Evolutionary conservation across 2,329 filamentous ascomycete genomes (phyloP), one percentile per base, ranked within the genome.

Genomic region (Orbilia blumenaviensis): DNA sequence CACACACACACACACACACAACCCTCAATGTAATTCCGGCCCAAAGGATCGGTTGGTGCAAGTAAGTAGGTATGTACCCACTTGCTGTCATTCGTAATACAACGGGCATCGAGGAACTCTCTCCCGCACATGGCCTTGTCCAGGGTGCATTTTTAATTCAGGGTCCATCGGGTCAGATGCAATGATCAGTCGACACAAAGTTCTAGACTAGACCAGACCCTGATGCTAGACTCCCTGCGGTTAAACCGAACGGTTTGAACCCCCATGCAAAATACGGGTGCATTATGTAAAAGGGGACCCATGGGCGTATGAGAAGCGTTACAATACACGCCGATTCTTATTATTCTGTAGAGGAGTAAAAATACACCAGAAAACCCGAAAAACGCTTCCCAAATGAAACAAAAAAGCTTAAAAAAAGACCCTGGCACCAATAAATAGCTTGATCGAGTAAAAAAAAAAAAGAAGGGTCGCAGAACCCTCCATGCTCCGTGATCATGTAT

Each of bases 1-100:
- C n/a, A n/a, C n/a, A n/a, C n/a, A n/a, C n/a, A n/a, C n/a, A n/a
- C n/a, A n/a, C n/a, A 32, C 32, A 14, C 38, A 32, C 52, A 18
- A 56, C 44, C 18, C 7, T 52, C 25, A 14, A 34, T 54, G 32
- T 38, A 25, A 56, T 56, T 56, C 41, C 54, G 66, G 64, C 52
- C 66, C 14, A 68, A 68, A 27, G 64, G 52, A 68, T 56, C 52
- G 18, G 32, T 36, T n/a, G n/a, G n/a, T n/a, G n/a, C n/a, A n/a
- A n/a, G n/a, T n/a, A n/a, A n/a, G n/a, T n/a, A n/a, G n/a, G 32
- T 36, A 42, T 1, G 36, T 66, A 23, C 23, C 46, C 46, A 48
- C 23, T 36, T 12, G 32, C 52, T 38, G 61, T 64, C 42, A 36
- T 64, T 48, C 41, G 61, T 36, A 25, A 64, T 48, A 42, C 60